These are phyloP conservation scores for Fusarium nelsonii DNA, from an alignment of 2,329 filamentous ascomycete species.

Conservation along the genomic window DNA sequence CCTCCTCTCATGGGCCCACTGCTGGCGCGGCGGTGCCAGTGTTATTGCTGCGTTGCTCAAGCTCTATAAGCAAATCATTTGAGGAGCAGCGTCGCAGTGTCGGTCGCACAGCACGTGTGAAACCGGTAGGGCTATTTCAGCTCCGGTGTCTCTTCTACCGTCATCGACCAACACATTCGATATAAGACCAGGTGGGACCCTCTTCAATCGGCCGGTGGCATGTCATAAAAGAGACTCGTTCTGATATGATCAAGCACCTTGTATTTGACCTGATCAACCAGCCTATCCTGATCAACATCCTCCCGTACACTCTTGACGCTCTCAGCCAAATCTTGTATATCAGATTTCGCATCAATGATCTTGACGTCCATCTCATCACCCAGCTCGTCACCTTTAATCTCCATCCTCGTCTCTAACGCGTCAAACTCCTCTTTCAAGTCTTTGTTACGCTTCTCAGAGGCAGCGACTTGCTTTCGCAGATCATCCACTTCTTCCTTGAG, in stretches of 20 bases:
- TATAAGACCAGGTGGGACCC: too few species aligned
- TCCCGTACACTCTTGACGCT: not conserved
- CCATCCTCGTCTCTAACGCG: not conserved
- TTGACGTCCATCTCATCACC: not conserved
- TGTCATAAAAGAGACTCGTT: constrained; percentile 2
- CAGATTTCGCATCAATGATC: not conserved
- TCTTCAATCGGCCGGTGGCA: not conserved
- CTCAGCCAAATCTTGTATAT: not conserved
- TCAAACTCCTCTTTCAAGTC: constrained; percentile 12
- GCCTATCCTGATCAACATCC: not conserved
- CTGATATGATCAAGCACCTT: constrained; percentile 11
- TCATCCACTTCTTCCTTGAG: constrained; percentile 13
- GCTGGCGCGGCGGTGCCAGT: too few species aligned
- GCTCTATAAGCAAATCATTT: too few species aligned
- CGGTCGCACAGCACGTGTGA: not conserved
- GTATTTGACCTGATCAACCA: constrained; percentile 15
- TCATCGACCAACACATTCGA: too few species aligned
- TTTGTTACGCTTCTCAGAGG: constrained; percentile 2
- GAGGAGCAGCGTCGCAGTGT: too few species aligned
- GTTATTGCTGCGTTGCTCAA: too few species aligned
- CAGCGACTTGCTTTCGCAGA: not conserved
- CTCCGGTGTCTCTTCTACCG: not conserved
- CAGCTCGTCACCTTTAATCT: not conserved
- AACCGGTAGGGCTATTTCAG: not conserved
- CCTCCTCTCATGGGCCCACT: too few species aligned